These are phyloP conservation scores for Cenchrus purpureus DNA, from an alignment of 176 grass and related monocot species.

Conservation along the genomic window DNA sequence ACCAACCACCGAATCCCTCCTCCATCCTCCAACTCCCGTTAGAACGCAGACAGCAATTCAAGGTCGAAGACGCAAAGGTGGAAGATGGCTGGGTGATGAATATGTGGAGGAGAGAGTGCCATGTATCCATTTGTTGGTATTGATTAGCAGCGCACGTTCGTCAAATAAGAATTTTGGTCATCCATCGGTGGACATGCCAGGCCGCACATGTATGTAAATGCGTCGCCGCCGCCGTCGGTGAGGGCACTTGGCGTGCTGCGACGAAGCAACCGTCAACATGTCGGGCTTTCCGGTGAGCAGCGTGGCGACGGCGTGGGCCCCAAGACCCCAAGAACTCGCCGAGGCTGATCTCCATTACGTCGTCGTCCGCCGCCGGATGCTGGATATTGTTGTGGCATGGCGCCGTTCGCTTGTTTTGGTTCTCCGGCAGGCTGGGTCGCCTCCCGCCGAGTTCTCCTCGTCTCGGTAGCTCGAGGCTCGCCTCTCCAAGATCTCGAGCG, in stretches of 20 bases:
- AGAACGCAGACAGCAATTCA: too few species aligned
- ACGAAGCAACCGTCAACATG: not conserved
- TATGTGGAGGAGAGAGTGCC: too few species aligned
- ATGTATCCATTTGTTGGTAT: too few species aligned
- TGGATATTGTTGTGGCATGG: too few species aligned
- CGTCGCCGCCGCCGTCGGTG: not conserved
- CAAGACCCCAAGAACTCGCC: not conserved
- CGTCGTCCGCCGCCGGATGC: not conserved
- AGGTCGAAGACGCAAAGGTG: too few species aligned
- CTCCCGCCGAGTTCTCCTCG: not conserved
- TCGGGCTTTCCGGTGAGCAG: not conserved
- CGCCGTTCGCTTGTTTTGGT: too few species aligned
- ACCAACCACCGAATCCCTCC: too few species aligned
- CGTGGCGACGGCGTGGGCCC: not conserved
- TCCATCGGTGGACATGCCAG: not conserved
- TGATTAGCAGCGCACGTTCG: too few species aligned
- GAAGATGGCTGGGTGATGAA: too few species aligned
- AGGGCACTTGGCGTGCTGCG: not conserved
- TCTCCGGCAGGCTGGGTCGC: not conserved
- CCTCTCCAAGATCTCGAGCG: not conserved
- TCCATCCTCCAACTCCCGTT: too few species aligned
- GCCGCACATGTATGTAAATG: not conserved
- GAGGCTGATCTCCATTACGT: not conserved
- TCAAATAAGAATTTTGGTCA: too few species aligned
- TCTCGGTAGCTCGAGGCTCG: too few species aligned